Conservation (phyloP, 257 asterid genomes). For the Jacaranda mimosifolia region DNA sequence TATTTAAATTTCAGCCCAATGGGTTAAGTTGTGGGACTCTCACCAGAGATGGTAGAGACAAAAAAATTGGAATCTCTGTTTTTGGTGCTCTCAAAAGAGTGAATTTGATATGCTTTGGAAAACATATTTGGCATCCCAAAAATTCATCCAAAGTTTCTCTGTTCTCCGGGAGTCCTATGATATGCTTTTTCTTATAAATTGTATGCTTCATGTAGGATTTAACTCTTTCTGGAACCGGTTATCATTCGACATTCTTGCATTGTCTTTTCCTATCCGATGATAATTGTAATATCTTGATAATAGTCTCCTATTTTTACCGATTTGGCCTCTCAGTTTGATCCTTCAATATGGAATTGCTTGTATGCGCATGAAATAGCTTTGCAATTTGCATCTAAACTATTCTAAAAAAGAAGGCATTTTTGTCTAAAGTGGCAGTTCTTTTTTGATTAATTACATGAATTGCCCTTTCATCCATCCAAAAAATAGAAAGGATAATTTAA, state of each 20-base stretch:
- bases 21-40: slow-evolving; percentile 15
- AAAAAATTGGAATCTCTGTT: slow-evolving; percentile 12
- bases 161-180: slow-evolving; percentile 4
- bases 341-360: too few relatives aligned
- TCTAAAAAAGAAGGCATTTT: too few relatives aligned
- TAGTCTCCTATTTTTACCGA: neutral
- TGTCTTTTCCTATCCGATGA: neutral
- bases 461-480: too few relatives aligned
- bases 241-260: neutral
- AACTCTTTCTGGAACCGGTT: neutral
- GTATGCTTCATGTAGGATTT: slow-evolving; percentile 27
- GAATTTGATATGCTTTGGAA: slow-evolving; percentile 19
- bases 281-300: neutral
- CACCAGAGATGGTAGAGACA: slow-evolving; percentile 19
- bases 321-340: too few relatives aligned
- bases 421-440: too few relatives aligned
- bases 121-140: neutral
- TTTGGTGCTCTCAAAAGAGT: slow-evolving; percentile 2
- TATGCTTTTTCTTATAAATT: slow-evolving; percentile 7
- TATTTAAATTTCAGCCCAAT: neutral
- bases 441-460: too few relatives aligned
- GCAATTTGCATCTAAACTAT: too few relatives aligned
- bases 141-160: neutral
- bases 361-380: too few relatives aligned
- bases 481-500: too few relatives aligned